These are phyloP conservation scores for Ascochyta pisi DNA, from an alignment of 2,329 filamentous ascomycete genomes.

Conservation along the genomic window DNA sequence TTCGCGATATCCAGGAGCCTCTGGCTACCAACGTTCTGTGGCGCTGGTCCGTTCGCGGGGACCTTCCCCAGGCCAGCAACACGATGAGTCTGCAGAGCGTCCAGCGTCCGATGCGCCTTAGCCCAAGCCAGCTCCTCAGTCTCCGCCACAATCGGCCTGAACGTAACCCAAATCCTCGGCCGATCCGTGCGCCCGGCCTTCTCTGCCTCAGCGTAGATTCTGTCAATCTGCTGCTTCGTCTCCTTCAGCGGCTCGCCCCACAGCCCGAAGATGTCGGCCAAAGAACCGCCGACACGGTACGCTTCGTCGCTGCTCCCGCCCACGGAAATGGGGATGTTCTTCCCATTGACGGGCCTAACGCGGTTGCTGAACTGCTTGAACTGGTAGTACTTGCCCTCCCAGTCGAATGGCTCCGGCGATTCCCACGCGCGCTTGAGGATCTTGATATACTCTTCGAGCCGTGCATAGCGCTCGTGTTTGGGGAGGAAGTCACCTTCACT, in stretches of 20 bases:
- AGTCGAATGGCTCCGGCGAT: conserved; percentile 65
- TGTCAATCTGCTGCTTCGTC: conserved; percentile 68
- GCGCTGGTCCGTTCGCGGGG: conserved; percentile 9
- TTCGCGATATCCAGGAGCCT: conserved; percentile 22
- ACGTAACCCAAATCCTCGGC: conserved; percentile 69
- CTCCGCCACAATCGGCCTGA: conserved; percentile 67
- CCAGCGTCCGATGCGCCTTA: conserved; percentile 65
- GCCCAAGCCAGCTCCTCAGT: conserved; percentile 68
- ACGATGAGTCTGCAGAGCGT: conserved; percentile 57
- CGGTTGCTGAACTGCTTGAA: conserved; percentile 65
- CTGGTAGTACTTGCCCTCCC: conserved; percentile 65
- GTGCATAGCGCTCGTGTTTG: conserved; percentile 65
- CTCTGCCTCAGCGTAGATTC: conserved; percentile 65
- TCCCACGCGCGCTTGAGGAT: conserved; percentile 66
- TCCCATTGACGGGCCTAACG: conserved; percentile 61
- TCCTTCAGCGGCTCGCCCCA: conserved; percentile 71
- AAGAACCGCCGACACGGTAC: conserved; percentile 64
- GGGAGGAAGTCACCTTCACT: conserved; percentile 65
- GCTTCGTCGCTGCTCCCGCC: conserved; percentile 66
- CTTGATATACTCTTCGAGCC: conserved; percentile 67
- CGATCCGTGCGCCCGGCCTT: conserved; percentile 63
- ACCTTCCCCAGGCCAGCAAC: conserved; percentile 10
- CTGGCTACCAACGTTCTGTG: conserved; percentile 21
- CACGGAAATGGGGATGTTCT: conserved; percentile 63
- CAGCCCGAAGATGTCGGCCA: conserved; percentile 68